Percentiles rank a stretch among this genome's conserved stretches.
Conservation (phyloP, 257 asterid genomes). For the Datura wrightii region DNA sequence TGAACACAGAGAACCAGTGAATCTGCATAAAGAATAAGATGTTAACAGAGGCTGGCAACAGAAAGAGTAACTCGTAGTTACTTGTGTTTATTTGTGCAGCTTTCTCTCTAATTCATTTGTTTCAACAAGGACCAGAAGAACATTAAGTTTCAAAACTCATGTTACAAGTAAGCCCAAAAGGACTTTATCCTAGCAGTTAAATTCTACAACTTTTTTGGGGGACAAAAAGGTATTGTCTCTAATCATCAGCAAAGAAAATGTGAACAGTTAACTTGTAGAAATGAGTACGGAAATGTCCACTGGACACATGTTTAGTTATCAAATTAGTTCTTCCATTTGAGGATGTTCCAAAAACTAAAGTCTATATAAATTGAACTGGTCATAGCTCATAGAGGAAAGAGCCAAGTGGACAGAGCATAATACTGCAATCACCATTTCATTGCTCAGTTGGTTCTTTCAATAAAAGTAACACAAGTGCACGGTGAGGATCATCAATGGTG, state of each 20-base stretch:
- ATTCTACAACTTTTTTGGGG: background rate
- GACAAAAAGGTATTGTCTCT: background rate
- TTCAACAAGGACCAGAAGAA: conserved; percentile 14
- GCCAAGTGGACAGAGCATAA: background rate
- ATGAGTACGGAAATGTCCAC: background rate
- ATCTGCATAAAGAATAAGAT: conserved; percentile 54
- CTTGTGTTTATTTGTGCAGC: background rate
- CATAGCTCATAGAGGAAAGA: conserved; percentile 6
- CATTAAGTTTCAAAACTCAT: background rate
- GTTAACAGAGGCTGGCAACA: conserved; percentile 27
- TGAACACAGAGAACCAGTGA: conserved; percentile 84
- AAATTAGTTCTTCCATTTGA: conserved; percentile 16
- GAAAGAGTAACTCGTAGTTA: conserved; percentile 1
- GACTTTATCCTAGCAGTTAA: background rate
- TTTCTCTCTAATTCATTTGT: background rate
- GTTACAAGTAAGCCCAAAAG: background rate
- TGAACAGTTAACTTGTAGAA: conserved; percentile 17
- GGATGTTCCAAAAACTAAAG: background rate
- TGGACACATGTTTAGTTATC: background rate
- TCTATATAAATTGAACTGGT: conserved; percentile 1
- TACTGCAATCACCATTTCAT: conserved; percentile 26
- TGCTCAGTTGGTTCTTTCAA: background rate
- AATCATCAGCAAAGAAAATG: background rate
- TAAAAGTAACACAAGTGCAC: background rate
- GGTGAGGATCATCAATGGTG: background rate